Evolutionary conservation across 1,284 basidiomycete species (phyloP).

Genomic region (Cryptococcus sp.): DNA sequence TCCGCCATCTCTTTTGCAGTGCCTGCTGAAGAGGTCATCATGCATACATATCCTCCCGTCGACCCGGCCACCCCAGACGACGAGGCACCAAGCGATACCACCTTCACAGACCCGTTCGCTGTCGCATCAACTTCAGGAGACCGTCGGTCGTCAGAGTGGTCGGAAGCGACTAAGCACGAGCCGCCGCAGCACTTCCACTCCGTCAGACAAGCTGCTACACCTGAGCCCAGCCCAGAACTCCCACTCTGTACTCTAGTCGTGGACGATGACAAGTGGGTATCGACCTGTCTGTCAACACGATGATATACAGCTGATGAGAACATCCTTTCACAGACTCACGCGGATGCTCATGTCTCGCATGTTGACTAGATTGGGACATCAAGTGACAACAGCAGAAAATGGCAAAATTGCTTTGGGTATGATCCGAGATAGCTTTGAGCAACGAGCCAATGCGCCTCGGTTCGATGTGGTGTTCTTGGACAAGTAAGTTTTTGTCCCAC

Average conservation of each 20-base stretch:
- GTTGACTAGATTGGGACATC: slow-evolving; percentile 74
- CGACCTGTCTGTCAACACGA: neutral
- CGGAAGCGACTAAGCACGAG: slow-evolving; percentile 6
- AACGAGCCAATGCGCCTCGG: slow-evolving; percentile 34
- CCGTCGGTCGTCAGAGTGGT: slow-evolving; percentile 19
- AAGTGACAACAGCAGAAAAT: slow-evolving; percentile 80
- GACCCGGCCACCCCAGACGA: slow-evolving; percentile 11
- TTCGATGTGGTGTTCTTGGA: slow-evolving; percentile 80
- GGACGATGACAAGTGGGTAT: slow-evolving; percentile 53
- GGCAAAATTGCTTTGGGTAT: slow-evolving; percentile 76
- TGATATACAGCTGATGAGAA: neutral
- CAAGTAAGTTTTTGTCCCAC: slow-evolving; percentile 60
- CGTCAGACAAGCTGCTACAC: neutral
- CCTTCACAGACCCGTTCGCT: slow-evolving; percentile 24
- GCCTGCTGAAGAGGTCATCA: slow-evolving; percentile 25
- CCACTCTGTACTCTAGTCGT: slow-evolving; percentile 50
- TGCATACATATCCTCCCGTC: slow-evolving; percentile 21
- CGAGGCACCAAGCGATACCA: slow-evolving; percentile 8
- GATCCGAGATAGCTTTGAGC: slow-evolving; percentile 54
- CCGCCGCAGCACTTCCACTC: neutral
- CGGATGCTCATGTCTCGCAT: slow-evolving; percentile 79
- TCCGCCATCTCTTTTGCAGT: slow-evolving; percentile 4
- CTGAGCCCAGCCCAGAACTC: slow-evolving; percentile 21
- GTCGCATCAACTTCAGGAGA: slow-evolving; percentile 7
- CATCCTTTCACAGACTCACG: slow-evolving; percentile 61